phyloP scores from a whole-genome alignment of 805 yeast genomes.

The Zygotorulaspora florentina region DNA sequence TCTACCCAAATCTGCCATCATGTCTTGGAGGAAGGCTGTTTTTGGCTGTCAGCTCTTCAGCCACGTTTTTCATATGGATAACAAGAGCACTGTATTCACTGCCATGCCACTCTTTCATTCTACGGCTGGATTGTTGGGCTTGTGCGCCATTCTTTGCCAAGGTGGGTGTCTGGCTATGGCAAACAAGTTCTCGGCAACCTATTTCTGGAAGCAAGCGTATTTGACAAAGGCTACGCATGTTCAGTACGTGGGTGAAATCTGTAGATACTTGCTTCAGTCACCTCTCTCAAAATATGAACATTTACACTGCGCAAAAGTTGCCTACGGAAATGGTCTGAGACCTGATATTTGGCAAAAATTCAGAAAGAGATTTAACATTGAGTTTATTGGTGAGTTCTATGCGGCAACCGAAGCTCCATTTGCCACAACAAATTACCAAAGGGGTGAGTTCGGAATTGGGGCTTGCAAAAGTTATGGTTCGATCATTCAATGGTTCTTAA shows the following conservation, averaged over 20 bases:
- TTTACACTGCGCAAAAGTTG: slow-evolving; percentile 57
- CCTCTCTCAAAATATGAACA: slow-evolving; percentile 62
- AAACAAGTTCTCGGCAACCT: slow-evolving; percentile 74
- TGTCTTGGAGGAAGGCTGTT: slow-evolving; percentile 83
- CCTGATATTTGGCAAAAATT: slow-evolving; percentile 83
- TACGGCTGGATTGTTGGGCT: slow-evolving; percentile 85
- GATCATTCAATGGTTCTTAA: slow-evolving; percentile 47
- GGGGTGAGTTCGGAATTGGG: slow-evolving; percentile 77
- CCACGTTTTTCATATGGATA: slow-evolving; percentile 55
- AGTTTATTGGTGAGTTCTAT: slow-evolving; percentile 82
- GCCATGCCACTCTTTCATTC: slow-evolving; percentile 97
- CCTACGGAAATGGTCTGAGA: slow-evolving; percentile 88
- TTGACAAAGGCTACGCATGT: slow-evolving; percentile 69
- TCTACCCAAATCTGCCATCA: slow-evolving; percentile 86
- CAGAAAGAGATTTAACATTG: slow-evolving; percentile 69
- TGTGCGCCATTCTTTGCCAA: slow-evolving; percentile 57
- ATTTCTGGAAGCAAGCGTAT: slow-evolving; percentile 87
- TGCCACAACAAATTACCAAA: slow-evolving; percentile 77
- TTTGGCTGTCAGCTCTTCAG: slow-evolving; percentile 71
- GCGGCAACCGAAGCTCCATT: slow-evolving; percentile 92
- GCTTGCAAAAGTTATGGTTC: slow-evolving; percentile 81
- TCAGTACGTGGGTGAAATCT: slow-evolving; percentile 93
- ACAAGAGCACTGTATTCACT: slow-evolving; percentile 61
- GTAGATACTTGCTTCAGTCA: slow-evolving; percentile 74
- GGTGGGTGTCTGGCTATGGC: slow-evolving; percentile 80